Evolutionary conservation across 2,329 filamentous ascomycete species (phyloP).

Genomic region (Fonsecaea multimorphosa): DNA sequence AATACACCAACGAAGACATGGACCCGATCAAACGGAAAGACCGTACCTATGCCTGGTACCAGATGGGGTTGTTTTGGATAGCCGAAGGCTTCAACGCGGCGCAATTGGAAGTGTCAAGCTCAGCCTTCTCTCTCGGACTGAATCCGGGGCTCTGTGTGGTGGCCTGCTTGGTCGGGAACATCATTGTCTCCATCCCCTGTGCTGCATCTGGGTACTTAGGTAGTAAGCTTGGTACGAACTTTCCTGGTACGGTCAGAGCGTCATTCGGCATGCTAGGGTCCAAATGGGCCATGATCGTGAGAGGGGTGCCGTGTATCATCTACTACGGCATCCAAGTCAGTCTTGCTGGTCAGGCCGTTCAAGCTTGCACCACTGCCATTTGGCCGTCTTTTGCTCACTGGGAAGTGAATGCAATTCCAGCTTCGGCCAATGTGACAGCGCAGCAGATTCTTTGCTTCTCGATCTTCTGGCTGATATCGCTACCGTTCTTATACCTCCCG

Average conservation of each 20-base stretch:
- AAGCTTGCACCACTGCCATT: constrained; percentile 46
- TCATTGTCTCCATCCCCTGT: constrained; percentile 27
- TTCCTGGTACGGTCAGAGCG: constrained; percentile 20
- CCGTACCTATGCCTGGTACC: constrained; percentile 27
- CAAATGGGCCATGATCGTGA: constrained; percentile 25
- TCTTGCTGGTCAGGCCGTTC: constrained; percentile 36
- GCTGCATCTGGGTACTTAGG: constrained; percentile 27
- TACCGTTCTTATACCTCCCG: constrained; percentile 49
- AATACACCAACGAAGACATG: constrained; percentile 29
- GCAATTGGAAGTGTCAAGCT: constrained; percentile 25
- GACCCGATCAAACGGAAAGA: constrained; percentile 27
- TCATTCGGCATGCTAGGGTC: constrained; percentile 21
- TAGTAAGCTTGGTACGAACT: constrained; percentile 20
- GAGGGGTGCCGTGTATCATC: constrained; percentile 22
- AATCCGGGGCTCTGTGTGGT: constrained; percentile 26
- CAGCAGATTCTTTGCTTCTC: constrained; percentile 63
- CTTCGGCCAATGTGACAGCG: constrained; percentile 60
- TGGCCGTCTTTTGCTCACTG: constrained; percentile 56
- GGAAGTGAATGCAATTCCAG: constrained; percentile 58
- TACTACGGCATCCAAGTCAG: constrained; percentile 24
- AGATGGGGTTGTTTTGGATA: constrained; percentile 29
- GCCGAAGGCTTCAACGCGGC: constrained; percentile 27
- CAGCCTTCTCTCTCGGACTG: constrained; percentile 25
- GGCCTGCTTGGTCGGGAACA: constrained; percentile 22
- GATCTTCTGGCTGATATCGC: constrained; percentile 59